Evolutionary conservation across 495 filamentous ascomycete genomes (phyloP), one percentile per base, ranked within the genome.

Genomic region (Glarea lozoyensis): DNA sequence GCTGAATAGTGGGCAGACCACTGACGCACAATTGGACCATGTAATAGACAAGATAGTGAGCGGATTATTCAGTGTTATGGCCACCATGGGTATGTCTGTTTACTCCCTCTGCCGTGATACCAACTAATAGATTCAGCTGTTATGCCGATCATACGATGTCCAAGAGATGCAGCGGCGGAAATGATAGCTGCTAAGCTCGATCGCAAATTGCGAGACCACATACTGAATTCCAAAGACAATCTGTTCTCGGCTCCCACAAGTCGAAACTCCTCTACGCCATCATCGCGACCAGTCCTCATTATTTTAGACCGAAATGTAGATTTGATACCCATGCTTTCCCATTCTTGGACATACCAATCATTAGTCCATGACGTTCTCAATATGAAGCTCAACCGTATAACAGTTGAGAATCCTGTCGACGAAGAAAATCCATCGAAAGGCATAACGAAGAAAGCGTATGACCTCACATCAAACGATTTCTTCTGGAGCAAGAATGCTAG

Each of bases 321-420:
- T 62, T 61, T 97, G 25, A 86, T 94, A 45, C 88, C 93, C n/a
- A 97, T 97, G 93, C 72, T 97, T 1, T 95, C 89, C 17, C 92
- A 99, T 63, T 95, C 89, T 1, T 99, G 92, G 92, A 96, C 88
- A 3, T 99, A 99, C 56, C 92, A 97, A 57, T 94, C 88, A 1
- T 73, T 99, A 13, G 88, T 96, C 22, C 83, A 94, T 49, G 93
- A 99, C 63, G 83, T 99, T 6, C 78, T 97, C 43, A 78, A 84
- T 29, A 93, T 94, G 86, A 83, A 82, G 48, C 73, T 97, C 35
- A 99, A 97, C 52, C 82, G 88, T n/a, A 96, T 99, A 56, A 96
- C 88, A 3, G 76, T 99, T 30, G 88, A 95, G 52, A 80, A 79
- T 2, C 73, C 81, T 4, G 67, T 78, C 12, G 90, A 95, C 43